These are phyloP conservation scores for Fusarium virguliforme DNA, from an alignment of 2,329 filamentous ascomycete genomes.

Conservation along the genomic window DNA sequence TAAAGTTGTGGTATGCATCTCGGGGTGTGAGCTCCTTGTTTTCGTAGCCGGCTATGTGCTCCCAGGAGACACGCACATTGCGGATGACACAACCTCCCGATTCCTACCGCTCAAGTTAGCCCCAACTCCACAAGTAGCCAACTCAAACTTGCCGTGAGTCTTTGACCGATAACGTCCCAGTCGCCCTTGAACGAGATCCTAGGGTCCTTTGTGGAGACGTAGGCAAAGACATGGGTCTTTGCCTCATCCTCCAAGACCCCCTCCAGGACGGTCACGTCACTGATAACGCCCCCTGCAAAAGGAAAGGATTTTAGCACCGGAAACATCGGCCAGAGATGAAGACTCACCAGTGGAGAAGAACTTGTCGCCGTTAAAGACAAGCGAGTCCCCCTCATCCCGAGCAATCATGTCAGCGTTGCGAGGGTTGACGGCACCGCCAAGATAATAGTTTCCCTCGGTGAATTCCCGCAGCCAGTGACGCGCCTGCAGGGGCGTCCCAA, in stretches of 20 bases:
- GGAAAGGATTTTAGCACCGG: constrained; percentile 4
- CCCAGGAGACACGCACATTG: neutral
- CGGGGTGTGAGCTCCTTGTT: neutral
- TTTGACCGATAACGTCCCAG: constrained; percentile 1
- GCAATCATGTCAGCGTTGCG: constrained; percentile 7
- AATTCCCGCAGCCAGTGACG: constrained; percentile 3
- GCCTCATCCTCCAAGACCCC: constrained; percentile 1
- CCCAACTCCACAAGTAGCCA: neutral
- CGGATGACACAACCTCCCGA: neutral
- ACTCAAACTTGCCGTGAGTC: neutral
- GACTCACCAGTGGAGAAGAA: constrained; percentile 6
- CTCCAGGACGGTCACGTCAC: constrained; percentile 6
- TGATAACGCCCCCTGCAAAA: constrained; percentile 12
- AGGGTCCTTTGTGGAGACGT: constrained; percentile 6
- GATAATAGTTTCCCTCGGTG: constrained; percentile 3
- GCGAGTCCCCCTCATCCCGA: constrained; percentile 5
- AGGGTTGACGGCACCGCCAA: constrained; percentile 2
- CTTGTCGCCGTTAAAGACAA: constrained; percentile 6
- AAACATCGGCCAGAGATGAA: neutral
- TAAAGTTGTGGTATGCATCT: neutral
- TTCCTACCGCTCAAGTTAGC: neutral
- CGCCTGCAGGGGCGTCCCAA: neutral
- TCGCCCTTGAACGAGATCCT: constrained; percentile 3
- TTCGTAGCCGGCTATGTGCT: neutral
- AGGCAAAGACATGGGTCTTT: constrained; percentile 11